Percentiles rank a stretch among this genome's conserved stretches.
These are phyloP conservation scores for Blastobotrys buckinghamii DNA, from an alignment of 1,139 yeast species.

Conservation along the genomic window DNA sequence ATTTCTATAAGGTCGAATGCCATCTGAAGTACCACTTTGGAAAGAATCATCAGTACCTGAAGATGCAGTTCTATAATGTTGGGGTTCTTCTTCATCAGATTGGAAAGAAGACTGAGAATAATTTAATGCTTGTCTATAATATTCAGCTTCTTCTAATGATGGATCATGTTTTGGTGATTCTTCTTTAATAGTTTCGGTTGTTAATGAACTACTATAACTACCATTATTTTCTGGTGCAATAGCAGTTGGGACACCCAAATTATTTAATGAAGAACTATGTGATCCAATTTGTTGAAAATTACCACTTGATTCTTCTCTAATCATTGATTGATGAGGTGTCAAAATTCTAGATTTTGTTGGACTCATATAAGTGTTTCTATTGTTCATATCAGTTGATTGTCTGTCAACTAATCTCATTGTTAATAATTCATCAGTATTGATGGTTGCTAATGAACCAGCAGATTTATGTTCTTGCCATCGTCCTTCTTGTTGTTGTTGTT, in stretches of 20 bases:
- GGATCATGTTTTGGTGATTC: neutral
- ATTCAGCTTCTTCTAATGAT: slow-evolving; percentile 1
- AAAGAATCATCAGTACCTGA: slow-evolving; percentile 10
- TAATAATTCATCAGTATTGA: slow-evolving; percentile 76
- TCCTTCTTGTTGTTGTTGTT: slow-evolving; percentile 11
- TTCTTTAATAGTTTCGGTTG: slow-evolving; percentile 1
- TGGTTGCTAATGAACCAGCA: slow-evolving; percentile 70
- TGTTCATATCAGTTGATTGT: slow-evolving; percentile 15
- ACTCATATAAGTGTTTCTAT: slow-evolving; percentile 24
- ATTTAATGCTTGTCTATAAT: slow-evolving; percentile 10
- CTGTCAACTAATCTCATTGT: slow-evolving; percentile 63
- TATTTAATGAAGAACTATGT: slow-evolving; percentile 21
- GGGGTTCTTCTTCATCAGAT: slow-evolving; percentile 10
- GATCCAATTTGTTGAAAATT: slow-evolving; percentile 22
- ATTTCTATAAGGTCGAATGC: slow-evolving; percentile 31
- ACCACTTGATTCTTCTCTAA: slow-evolving; percentile 21
- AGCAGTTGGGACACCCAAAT: neutral
- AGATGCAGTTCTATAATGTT: slow-evolving; percentile 13
- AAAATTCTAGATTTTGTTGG: slow-evolving; percentile 25
- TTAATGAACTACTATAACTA: neutral
- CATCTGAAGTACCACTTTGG: slow-evolving; percentile 8
- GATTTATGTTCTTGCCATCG: slow-evolving; percentile 53
- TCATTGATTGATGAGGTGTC: slow-evolving; percentile 23
- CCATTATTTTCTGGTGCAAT: slow-evolving; percentile 4
- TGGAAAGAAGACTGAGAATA: slow-evolving; percentile 11